Evolutionary conservation across 2,329 filamentous ascomycete species (phyloP).

Genomic region (Alternaria solani): DNA sequence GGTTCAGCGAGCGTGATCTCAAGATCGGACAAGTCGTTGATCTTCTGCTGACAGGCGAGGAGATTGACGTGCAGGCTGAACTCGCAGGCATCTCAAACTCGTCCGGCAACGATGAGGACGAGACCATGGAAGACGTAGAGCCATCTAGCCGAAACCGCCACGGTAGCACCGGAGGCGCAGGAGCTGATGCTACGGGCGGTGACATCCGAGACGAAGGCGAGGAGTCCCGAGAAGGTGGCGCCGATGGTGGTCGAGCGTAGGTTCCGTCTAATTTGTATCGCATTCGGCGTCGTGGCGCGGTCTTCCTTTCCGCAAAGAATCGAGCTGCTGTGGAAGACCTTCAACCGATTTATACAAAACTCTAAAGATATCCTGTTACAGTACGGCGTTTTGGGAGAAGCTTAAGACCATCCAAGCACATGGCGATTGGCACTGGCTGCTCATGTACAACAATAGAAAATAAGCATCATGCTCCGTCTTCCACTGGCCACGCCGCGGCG

Average conservation of each 20-base stretch:
- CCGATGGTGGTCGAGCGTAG: constrained; percentile 99
- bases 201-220: constrained; percentile 91
- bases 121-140: constrained; percentile 69
- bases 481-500: constrained; percentile 43
- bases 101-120: constrained; percentile 65
- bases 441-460: constrained; percentile 49
- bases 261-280: constrained; percentile 61
- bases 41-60: constrained; percentile 83
- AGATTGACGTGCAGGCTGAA: constrained; percentile 79
- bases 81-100: constrained; percentile 67
- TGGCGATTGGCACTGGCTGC: constrained; percentile 33
- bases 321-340: constrained; percentile 30
- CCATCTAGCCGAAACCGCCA: constrained; percentile 43
- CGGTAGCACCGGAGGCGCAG: constrained; percentile 75
- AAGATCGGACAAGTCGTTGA: constrained; percentile 91
- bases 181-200: constrained; percentile 85
- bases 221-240: constrained; percentile 87
- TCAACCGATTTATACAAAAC: constrained; percentile 24
- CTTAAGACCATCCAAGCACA: constrained; percentile 26
- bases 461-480: constrained; percentile 41
- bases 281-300: constrained; percentile 48
- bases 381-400: constrained; percentile 46
- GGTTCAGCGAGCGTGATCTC: constrained; percentile 84
- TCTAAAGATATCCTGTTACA: constrained; percentile 27
- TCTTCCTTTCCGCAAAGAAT: constrained; percentile 36